Base-by-base conservation (phyloP, 2,329 filamentous ascomycete species). In the Hawksworthiomyces lignivorus region DNA sequence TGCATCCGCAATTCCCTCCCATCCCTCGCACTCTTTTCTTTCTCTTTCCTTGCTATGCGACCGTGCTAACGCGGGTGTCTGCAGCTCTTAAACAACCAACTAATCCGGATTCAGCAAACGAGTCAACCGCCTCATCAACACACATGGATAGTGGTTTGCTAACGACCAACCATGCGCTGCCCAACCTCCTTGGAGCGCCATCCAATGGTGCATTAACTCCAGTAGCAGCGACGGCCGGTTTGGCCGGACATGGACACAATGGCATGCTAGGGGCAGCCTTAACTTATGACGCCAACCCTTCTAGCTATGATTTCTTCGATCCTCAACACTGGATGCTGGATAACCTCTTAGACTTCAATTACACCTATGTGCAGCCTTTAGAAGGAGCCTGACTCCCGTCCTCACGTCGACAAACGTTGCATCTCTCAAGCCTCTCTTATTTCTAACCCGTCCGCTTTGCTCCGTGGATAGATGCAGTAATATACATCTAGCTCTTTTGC, bases 301-400 rank as follows among this genome's bases (percentile, higher is more conserved):
- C 46, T 19, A 46, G 77, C 53, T 88, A 88, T 60, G 86, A 94
- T 59, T 87, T 94, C 48, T 95, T 94, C 56, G 88, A 95, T 62
- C 87, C 89, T 1, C 73, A 95, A 54, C 87, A 90, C 60, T 96
- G 89, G 89, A 87, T 94, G 70, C 68, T 96, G 46, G 89, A 96
- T 59, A 86, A 86, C 12, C 70, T 90, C 26, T 70, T 92, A 46
- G 84, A 89, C 57, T 84, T 90, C 57, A 86, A 85, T 49, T 88
- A 82, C 10, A 42, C 43, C 20, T 82, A 76, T 53, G 68, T 72
- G 28, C 63, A 65, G 43, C 67, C 71, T 1, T 59, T 78, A 28
- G 76, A 82, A 47, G 68, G 72, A 48, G 63, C 71, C 48, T 75
- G 24, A 26, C 24, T 26, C n/a, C n/a, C n/a, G n/a, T n/a, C n/a